Evolutionary conservation across 306 rosid species (phyloP).

Genomic region (Rubus idaeus): DNA sequence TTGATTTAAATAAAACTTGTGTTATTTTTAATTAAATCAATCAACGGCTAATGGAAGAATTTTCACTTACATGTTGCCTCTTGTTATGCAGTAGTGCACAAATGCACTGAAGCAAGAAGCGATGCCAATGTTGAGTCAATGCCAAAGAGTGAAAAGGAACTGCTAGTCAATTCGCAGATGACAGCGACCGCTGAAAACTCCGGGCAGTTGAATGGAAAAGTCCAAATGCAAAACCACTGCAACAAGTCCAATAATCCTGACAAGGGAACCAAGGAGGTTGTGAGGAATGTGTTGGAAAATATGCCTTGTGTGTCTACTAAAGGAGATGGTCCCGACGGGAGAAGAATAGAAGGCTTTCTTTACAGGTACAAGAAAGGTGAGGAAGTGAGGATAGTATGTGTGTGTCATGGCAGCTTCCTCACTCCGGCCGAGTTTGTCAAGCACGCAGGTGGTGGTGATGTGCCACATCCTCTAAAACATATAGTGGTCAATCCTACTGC

Average conservation of each 20-base stretch:
- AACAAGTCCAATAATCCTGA: constrained; percentile 2
- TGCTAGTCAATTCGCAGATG: background rate
- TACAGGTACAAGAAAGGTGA: constrained; percentile 67
- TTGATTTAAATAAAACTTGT: no score
- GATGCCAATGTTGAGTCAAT: constrained; percentile 21
- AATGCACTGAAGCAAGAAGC: constrained; percentile 37
- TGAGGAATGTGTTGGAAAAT: constrained; percentile 49
- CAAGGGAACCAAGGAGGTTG: constrained; percentile 32
- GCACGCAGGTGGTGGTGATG: constrained; percentile 76
- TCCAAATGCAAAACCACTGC: constrained; percentile 10
- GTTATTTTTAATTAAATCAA: no score
- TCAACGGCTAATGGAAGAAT: no score
- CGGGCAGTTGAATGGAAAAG: constrained; percentile 1
- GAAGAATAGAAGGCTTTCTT: constrained; percentile 70
- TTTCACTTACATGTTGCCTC: background rate
- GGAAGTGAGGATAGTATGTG: constrained; percentile 74
- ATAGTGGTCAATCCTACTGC: constrained; percentile 57
- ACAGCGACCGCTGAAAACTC: constrained; percentile 9
- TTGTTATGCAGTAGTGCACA: constrained; percentile 15
- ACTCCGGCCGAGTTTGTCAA: constrained; percentile 76
- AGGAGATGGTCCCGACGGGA: constrained; percentile 65
- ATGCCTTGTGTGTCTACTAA: constrained; percentile 69
- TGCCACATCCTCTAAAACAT: constrained; percentile 59
- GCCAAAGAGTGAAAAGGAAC: constrained; percentile 32
- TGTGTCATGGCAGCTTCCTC: constrained; percentile 73